Base-by-base conservation (phyloP, 2,329 filamentous ascomycete species). In the Mollisiaceae sp. region DNA sequence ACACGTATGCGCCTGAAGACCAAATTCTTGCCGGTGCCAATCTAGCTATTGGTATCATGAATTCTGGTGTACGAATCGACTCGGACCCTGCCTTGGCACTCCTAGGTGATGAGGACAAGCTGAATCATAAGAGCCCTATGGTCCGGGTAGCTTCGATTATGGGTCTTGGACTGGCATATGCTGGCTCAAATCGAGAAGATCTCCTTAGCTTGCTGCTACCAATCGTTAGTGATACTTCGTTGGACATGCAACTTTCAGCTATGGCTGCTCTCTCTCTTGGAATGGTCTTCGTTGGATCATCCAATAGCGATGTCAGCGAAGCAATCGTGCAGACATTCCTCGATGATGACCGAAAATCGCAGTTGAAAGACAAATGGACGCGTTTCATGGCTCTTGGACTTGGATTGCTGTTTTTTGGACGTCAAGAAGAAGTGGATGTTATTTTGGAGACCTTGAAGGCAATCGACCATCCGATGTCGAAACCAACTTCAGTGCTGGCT, bases 351-450 rank as follows among this genome's bases (percentile, higher is more conserved):
- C 89, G 94, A 64, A 91, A 91, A 80, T 90, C 87, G 75, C 94
- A 97, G 78, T 83, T 99, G 67, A 97, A 96, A 72, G 93, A 98
- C 80, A 99, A 98, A 81, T 99, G 95, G 95, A 95, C 94, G 38
- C 89, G 95, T 20, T 99, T 99, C 82, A 91, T 99, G 82, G 94
- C 92, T 22, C 89, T 99, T 50, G 95, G 95, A 70, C 85, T 99
- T 68, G 95, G 94, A 1, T 85, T 99, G 32, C 84, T 99, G 35
- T 99, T 93, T 85, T 98, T 99, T 73, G 95, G 95, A 45, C 90
- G 93, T 70, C 95, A 99, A 79, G 95, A 99, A 78, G 94, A 98
- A 78, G 95, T 98, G n/a, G 95, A 99, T 74, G 94, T 98, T 65
- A 94, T 98, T 70, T 82, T 98, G 38, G 95, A 99, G 81, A 97